A percentile compares a stretch with the other conserved stretches of the same genome.
phyloP scores from a whole-genome alignment of 371 early-diverging fungal genomes.

The Mucor racemosus region DNA sequence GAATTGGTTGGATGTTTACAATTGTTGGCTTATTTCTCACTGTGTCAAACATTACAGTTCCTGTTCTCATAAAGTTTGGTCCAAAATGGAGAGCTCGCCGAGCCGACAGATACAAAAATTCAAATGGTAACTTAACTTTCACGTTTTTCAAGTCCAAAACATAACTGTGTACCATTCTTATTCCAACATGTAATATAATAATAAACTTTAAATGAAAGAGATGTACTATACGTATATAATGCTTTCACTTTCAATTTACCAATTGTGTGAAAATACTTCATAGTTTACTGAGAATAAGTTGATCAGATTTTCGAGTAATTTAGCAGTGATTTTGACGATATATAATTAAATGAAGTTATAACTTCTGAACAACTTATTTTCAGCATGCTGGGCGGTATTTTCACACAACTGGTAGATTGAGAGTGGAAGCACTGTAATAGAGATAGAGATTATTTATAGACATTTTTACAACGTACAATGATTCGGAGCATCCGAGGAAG shows the following conservation, averaged over 20 bases:
- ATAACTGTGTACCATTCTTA: not conserved
- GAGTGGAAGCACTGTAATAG: too few species aligned
- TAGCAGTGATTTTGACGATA: too few species aligned
- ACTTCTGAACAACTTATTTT: too few species aligned
- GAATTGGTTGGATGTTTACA: constrained; percentile 32
- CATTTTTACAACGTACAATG: not conserved
- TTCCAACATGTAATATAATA: too few species aligned
- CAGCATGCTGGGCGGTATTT: too few species aligned
- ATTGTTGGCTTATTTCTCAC: constrained; percentile 18
- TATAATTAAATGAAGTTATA: too few species aligned
- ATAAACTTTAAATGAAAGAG: not conserved
- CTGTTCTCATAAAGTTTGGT: constrained; percentile 27
- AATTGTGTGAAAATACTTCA: too few species aligned
- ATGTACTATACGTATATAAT: not conserved
- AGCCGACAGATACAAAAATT: constrained; percentile 7
- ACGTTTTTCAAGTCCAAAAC: not conserved
- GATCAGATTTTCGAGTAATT: too few species aligned
- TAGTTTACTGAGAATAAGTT: too few species aligned
- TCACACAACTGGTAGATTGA: too few species aligned
- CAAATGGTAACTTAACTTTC: not conserved
- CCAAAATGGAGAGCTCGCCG: constrained; percentile 27
- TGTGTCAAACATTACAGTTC: constrained; percentile 13
- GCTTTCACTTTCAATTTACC: too few species aligned
- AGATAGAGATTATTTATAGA: not conserved
- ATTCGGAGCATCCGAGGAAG: not conserved